Base-by-base conservation (phyloP, 108 stramenopile species). In the Fistulifera pelliculosa region DNA sequence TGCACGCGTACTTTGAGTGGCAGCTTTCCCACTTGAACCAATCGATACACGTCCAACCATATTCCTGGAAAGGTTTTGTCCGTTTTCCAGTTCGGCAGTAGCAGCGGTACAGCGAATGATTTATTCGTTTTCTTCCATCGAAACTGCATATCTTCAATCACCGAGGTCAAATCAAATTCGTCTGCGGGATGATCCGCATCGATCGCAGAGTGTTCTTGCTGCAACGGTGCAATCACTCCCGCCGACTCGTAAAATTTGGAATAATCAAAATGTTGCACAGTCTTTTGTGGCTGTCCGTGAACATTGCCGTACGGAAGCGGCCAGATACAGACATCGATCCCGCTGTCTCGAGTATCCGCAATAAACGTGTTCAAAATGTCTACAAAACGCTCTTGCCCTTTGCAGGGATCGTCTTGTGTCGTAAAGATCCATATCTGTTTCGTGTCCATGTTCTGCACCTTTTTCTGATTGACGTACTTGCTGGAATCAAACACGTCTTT, bases 351-450 rank as follows among this genome's bases (percentile, higher is more conserved):
- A 38, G 54, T 65, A 50, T 84, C 82, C n/a, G 60, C 65, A 7
- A 73, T 78, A 16, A 67, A 61, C 16, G 49, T 67, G 13, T 63
- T 27, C 21, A 83, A 42, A 24, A 19, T 53, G 71, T 21, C 16
- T 60, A 23, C n/a, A 31, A 67, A 38, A 48, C 41, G 61, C 31
- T 70, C 68, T 26, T 71, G 48, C 19, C 56, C 61, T 16, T 49
- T n/a, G 38, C 70, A 68, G 0, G 76, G 69, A 74, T 81, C 64
- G 50, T 78, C 81, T 41, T 69, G 52, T 48, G 81, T 81, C 60
- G 86, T 84, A 45, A 88, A 75, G 35, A 88, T 81, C 86, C 86
- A 88, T 38, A 88, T 62, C 8, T 72, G 31, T 52, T 70, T 74
- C 16, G 74, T 60, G 57, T 88, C 86, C 1, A 72, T 49, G 45